These are phyloP conservation scores for Solanum aculeatissimum DNA, from an alignment of 305 asterid genomes.

Conservation along the genomic window DNA sequence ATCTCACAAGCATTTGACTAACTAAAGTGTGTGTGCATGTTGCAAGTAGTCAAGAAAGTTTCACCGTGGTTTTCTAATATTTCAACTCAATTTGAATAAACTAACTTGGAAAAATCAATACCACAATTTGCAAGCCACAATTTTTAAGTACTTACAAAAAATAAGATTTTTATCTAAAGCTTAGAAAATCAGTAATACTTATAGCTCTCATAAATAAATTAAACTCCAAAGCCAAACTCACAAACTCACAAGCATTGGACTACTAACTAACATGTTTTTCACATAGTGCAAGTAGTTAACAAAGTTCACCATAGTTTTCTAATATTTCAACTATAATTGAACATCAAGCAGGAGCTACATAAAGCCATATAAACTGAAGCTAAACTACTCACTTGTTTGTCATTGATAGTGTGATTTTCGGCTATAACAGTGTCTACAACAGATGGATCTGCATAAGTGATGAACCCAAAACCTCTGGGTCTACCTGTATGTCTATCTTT, in stretches of 20 bases:
- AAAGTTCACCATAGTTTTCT: not conserved
- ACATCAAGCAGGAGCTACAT: not conserved
- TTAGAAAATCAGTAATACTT: not conserved
- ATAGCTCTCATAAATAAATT: not conserved
- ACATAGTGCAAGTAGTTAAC: not conserved
- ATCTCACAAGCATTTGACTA: not conserved
- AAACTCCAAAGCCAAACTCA: not conserved
- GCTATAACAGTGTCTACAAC: slow-evolving; percentile 90
- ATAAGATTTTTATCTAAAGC: not conserved
- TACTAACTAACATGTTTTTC: not conserved
- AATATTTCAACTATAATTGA: not conserved
- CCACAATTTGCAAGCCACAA: not conserved
- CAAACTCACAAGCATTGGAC: not conserved
- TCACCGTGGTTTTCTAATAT: not conserved
- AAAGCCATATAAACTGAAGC: not conserved
- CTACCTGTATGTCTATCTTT: slow-evolving; percentile 86
- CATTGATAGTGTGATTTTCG: slow-evolving; percentile 76
- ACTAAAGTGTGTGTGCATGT: not conserved
- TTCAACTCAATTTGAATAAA: not conserved
- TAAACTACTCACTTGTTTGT: slow-evolving; percentile 56
- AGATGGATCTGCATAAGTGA: slow-evolving; percentile 68
- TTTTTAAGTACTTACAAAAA: not conserved
- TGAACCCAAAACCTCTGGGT: slow-evolving; percentile 91
- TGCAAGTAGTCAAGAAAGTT: not conserved
- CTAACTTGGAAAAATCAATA: not conserved